Conservation (phyloP, 2,329 filamentous ascomycete species). For the Blastomyces parvus region DNA sequence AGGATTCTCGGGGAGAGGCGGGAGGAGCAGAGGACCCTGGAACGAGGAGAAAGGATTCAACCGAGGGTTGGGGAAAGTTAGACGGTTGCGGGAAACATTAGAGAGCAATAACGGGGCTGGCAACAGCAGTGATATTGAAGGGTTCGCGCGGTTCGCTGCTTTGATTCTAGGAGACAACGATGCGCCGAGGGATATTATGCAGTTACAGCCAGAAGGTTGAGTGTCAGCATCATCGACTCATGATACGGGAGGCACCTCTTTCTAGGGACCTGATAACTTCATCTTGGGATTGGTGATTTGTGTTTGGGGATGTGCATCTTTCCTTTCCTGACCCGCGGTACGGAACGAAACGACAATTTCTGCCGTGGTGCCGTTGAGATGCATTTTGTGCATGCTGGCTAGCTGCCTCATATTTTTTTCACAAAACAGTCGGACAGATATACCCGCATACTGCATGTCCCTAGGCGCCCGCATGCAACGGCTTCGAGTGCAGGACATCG, state of each 20-base stretch:
- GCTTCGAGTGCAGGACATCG: background rate
- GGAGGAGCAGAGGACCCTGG: slow-evolving; percentile 27
- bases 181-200: background rate
- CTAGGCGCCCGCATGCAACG: background rate
- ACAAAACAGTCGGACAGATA: background rate
- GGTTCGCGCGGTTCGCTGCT: slow-evolving; percentile 30
- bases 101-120: slow-evolving; percentile 25
- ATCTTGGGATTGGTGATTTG: background rate
- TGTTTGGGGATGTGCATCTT: background rate
- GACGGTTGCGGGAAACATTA: slow-evolving; percentile 29
- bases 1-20: slow-evolving; percentile 18
- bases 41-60: slow-evolving; percentile 37
- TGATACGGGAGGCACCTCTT: background rate
- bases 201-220: background rate
- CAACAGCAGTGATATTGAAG: slow-evolving; percentile 26
- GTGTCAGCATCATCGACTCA: background rate
- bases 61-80: slow-evolving; percentile 32
- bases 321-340: background rate
- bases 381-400: background rate
- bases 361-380: background rate
- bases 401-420: background rate
- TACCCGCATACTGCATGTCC: background rate
- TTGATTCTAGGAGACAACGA: slow-evolving; percentile 21
- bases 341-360: background rate
- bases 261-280: background rate